phyloP scores from a whole-genome alignment of 2,329 filamentous ascomycete species.

The Rhynchosporium secalis region DNA sequence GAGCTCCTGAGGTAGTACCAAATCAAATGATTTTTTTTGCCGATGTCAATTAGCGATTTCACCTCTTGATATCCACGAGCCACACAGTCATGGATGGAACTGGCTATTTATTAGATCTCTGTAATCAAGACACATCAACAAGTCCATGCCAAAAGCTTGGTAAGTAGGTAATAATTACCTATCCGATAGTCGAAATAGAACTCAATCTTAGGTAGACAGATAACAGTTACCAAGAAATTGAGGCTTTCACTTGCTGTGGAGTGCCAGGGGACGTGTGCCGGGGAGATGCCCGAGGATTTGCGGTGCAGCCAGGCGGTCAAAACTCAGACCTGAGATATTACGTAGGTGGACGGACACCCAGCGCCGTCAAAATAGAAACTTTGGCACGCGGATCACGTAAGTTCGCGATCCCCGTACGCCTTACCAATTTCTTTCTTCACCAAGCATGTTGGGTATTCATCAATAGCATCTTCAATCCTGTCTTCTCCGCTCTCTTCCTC shows the following conservation, averaged over 20 bases:
- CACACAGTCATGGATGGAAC: no score
- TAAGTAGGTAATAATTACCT: no score
- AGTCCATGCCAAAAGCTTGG: no score
- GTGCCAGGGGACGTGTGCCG: neutral
- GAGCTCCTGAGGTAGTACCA: no score
- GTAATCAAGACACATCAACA: no score
- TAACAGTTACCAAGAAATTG: no score
- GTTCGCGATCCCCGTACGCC: neutral
- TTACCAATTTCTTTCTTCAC: neutral
- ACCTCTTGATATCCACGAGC: no score
- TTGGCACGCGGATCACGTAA: conserved; percentile 4
- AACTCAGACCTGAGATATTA: conserved; percentile 3
- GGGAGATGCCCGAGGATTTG: conserved; percentile 3
- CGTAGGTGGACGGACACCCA: conserved; percentile 4
- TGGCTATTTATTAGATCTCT: no score
- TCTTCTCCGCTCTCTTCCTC: neutral
- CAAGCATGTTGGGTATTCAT: neutral
- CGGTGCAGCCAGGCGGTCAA: neutral
- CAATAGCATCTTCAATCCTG: neutral
- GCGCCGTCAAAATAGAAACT: neutral
- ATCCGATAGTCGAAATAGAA: no score
- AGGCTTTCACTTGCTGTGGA: conserved; percentile 14
- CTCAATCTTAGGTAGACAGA: no score
- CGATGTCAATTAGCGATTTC: no score
- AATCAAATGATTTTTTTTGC: no score